Base-by-base conservation (phyloP, 2,329 filamentous ascomycete species). In the Aspergillus phoenicis region DNA sequence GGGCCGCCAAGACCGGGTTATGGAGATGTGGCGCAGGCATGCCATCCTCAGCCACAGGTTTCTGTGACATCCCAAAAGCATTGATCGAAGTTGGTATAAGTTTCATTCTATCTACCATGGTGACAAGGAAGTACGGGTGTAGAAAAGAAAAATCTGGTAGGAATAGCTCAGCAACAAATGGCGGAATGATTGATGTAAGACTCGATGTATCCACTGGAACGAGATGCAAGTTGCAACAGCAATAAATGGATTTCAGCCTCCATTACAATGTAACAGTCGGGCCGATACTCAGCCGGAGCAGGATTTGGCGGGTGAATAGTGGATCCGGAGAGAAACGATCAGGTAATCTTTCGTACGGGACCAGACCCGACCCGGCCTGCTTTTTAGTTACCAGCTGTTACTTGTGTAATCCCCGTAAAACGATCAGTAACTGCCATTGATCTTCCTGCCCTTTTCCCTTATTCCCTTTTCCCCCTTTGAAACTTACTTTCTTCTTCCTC, bases 1-100 rank as follows among this genome's bases (percentile, higher is more conserved):
- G 41, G 38, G 28, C 62, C 57, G 53, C 62, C 62, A 63, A 63
- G 62, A 43, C 62, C 28, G 26, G 39, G 49, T 47, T 47, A 45
- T 30, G 54, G 48, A 36, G 5, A 20, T 24, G 59, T 61, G 59
- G 59, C 53, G 53, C 53, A 56, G 39, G 11, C 5, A 8, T 11
- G 26, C 15, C 8, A 11, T 30, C 6, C 47, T 30, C 47, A 51
- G 47, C 47, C 47, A 51, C 47, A 30, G 15, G 28, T 7, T 11
- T 36, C 33, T 36, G 33, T 36, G 33, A 13, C 28, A 10, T 36
- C 33, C 11, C 11, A 4, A 4, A 13, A 5, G 11, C 5, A 36
- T 36, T 6, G 11, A 36, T 36, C 11, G 11, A 5, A 36, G 33
- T 36, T 30, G 28, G 20, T 2, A 20, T 20, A 20, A 20, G 2